These are phyloP conservation scores for Sphaerostilbella broomeana DNA, from an alignment of 2,329 filamentous ascomycete genomes.

Conservation along the genomic window DNA sequence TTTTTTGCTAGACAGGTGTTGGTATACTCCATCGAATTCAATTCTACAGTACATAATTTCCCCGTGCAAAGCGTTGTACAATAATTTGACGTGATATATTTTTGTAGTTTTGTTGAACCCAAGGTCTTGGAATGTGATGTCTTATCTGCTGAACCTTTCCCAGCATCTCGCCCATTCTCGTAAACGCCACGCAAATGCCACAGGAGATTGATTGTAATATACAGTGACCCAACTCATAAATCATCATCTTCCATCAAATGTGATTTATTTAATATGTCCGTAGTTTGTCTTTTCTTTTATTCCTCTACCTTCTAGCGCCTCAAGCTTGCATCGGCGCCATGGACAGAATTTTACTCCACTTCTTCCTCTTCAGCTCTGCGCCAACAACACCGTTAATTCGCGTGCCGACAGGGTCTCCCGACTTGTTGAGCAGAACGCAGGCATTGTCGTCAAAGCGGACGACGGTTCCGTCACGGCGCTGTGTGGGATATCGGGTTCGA, in stretches of 20 bases:
- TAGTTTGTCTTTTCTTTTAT: background rate
- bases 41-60: too few relatives aligned
- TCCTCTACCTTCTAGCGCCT: background rate
- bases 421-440: slow-evolving; percentile 94
- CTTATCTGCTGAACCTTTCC: too few relatives aligned
- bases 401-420: slow-evolving; percentile 88
- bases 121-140: too few relatives aligned
- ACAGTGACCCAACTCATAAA: slow-evolving; percentile 26
- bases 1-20: slow-evolving; percentile 1
- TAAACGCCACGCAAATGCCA: slow-evolving; percentile 32
- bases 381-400: slow-evolving; percentile 90
- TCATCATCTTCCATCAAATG: slow-evolving; percentile 9
- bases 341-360: slow-evolving; percentile 98
- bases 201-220: slow-evolving; percentile 25
- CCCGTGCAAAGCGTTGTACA: too few relatives aligned
- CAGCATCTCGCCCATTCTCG: slow-evolving; percentile 5
- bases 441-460: slow-evolving; percentile 97
- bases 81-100: too few relatives aligned
- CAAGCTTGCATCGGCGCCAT: slow-evolving; percentile 70
- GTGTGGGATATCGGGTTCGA: slow-evolving; percentile 79
- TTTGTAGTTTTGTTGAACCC: too few relatives aligned
- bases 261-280: background rate
- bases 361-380: slow-evolving; percentile 78
- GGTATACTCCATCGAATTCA: background rate
- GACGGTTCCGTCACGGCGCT: slow-evolving; percentile 80